Base-by-base conservation (phyloP, 768 basidiomycete species). In the Agrocybe pediades region DNA sequence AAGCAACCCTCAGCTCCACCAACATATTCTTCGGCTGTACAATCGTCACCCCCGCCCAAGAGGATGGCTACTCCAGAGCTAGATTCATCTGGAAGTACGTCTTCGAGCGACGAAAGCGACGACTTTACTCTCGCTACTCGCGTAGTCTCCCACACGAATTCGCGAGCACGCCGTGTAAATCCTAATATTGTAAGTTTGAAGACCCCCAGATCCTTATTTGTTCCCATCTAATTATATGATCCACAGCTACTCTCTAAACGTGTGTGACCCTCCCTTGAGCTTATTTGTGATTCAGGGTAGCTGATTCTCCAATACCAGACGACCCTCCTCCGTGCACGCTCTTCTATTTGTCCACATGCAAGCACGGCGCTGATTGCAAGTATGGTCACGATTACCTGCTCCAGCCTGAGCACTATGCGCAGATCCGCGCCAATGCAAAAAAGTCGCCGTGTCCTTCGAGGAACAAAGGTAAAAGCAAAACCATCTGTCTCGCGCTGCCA, bases 241-340 rank as follows among this genome's bases (percentile, higher is more conserved):
- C 30, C 47, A 49, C 63, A 85, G 84, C 71, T 78, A 53, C 74
- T 86, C 57, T 83, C 81, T 44, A 86, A 85, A 64, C 84, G 85
- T 86, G 66, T 54, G 83, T 79, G 44, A 43, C 45, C 41, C 45
- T 29, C 46, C 36, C 52, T 42, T 30, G 46, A 39, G 27, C 39
- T 36, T 43, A 51, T 55, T 40, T 17, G 33, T 36, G 33, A 39
- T 13, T 45, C 60, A 67, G 42, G 60, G 20, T 56, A 47, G 17
- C 29, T 13, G 40, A 50, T 29, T 58, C 26, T 62, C n/a, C 33
- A n/a, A n/a, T 36, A 30, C 29, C 15, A 84, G 85, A 86, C 61
- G 81, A 72, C 61, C 85, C 86, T 1, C 79, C 86, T 20, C 85
- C 86, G 15, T 87, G 86, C 64, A 86, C 84, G 16, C 68, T 85